Percentiles rank a stretch among this genome's conserved stretches.
These are phyloP conservation scores for Biscogniauxia sp. DNA, from an alignment of 2,329 filamentous ascomycete genomes.

Conservation along the genomic window DNA sequence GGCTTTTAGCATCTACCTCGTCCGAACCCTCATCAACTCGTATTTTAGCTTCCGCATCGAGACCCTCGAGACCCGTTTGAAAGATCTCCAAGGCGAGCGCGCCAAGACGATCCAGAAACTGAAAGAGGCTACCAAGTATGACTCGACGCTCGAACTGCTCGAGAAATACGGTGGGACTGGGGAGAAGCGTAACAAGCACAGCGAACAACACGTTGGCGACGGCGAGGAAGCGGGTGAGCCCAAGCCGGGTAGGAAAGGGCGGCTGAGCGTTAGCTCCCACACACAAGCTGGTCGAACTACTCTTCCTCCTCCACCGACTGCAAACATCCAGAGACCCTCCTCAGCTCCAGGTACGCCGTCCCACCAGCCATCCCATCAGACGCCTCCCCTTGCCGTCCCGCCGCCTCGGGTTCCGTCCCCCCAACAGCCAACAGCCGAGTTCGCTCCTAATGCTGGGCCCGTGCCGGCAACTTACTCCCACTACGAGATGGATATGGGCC, in stretches of 20 bases:
- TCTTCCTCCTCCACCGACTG: constrained; percentile 59
- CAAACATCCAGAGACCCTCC: constrained; percentile 54
- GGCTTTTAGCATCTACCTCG: constrained; percentile 67
- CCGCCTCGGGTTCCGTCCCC: constrained; percentile 23
- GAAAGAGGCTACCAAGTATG: constrained; percentile 92
- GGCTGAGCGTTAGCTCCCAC: constrained; percentile 21
- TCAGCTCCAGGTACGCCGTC: constrained; percentile 30
- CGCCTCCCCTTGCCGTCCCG: constrained; percentile 8
- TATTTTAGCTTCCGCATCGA: constrained; percentile 83
- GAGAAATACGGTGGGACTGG: constrained; percentile 86
- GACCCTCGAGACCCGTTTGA: constrained; percentile 64
- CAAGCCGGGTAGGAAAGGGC: constrained; percentile 29
- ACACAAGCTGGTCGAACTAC: constrained; percentile 40
- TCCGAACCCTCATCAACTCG: constrained; percentile 63
- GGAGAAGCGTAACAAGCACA: constrained; percentile 39
- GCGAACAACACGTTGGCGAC: constrained; percentile 25
- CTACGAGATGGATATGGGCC: constrained; percentile 29
- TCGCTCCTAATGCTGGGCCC: constrained; percentile 29
- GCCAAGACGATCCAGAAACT: constrained; percentile 88
- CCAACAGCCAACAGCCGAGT: constrained; percentile 25
- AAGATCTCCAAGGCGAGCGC: constrained; percentile 74
- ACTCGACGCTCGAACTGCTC: constrained; percentile 87
- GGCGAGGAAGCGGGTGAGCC: constrained; percentile 19
- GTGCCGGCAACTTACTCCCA: constrained; percentile 33
- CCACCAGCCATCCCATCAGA: constrained; percentile 25